phyloP scores from a whole-genome alignment of 805 yeast genomes.

The Wickerhamomyces chaumierensis region DNA sequence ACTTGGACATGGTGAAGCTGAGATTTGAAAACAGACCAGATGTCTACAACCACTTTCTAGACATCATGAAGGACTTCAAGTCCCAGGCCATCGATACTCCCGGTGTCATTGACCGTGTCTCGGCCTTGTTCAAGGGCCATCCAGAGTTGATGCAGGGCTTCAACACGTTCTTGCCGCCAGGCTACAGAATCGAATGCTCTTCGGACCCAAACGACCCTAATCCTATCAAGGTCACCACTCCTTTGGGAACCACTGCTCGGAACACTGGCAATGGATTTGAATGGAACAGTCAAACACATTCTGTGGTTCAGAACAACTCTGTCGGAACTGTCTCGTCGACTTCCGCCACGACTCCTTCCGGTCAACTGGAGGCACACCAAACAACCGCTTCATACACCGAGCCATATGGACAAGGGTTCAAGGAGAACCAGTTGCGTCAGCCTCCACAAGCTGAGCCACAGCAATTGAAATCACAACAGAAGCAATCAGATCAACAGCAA shows the following conservation, averaged over 20 bases:
- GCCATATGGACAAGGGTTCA: too few species aligned
- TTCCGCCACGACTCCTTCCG: too few species aligned
- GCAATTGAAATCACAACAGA: constrained; percentile 4
- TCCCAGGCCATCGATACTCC: constrained; percentile 95
- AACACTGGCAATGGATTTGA: constrained; percentile 4
- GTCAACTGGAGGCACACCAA: too few species aligned
- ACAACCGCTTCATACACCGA: too few species aligned
- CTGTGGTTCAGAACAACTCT: too few species aligned
- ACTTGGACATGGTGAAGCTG: constrained; percentile 88
- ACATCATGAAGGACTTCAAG: constrained; percentile 98
- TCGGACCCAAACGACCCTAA: constrained; percentile 80
- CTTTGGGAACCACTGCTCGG: constrained; percentile 67
- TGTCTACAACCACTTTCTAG: constrained; percentile 90
- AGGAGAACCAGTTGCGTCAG: constrained; percentile 18
- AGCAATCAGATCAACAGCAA: constrained; percentile 10
- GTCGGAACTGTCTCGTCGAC: too few species aligned
- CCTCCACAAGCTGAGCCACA: constrained; percentile 11
- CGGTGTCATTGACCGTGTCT: constrained; percentile 94
- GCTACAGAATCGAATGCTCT: constrained; percentile 88
- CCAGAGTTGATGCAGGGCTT: constrained; percentile 93
- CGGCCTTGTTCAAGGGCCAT: constrained; percentile 83
- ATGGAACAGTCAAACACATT: not conserved
- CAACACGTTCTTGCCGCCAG: constrained; percentile 95
- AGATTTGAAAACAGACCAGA: constrained; percentile 91
- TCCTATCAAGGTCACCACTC: constrained; percentile 91